Base-by-base conservation (phyloP, 345 rosid genomes). In the Schrenkiella parvula region DNA sequence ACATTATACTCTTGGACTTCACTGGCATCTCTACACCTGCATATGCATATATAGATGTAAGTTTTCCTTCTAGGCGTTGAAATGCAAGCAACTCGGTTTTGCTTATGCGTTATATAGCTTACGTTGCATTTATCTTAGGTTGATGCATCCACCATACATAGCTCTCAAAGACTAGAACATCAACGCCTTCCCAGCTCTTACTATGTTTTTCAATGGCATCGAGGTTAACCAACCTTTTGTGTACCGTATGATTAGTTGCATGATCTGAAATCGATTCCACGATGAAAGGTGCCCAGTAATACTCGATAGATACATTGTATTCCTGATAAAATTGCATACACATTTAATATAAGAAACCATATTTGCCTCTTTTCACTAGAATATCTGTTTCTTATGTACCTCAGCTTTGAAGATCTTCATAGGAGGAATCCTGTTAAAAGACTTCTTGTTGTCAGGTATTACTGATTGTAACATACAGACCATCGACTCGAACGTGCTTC, bases 61-160 rank as follows among this genome's bases (percentile, higher is more conserved):
- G 17, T 22, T 54, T 54, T 19, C 43, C 4, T 25, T 54, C 28
- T 29, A 62, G 15, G 22, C 38, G n/a, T 8, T 39, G 7, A 0
- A 28, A 60, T 26, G 34, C 58, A 54, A 21, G 50, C 2, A 53
- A 60, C 39, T 60, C 10, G 3, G 5, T 3, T 51, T 15, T 22
- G 10, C 21, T 58, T 21, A 28, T 17, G 31, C 3, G 17, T 35
- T 43, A 43, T 51, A n/a, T 14, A 44, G 65, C 91, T 82, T 79
- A 89, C 95, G 96, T 89, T 5, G 90, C 99, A 60, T 93, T 93
- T 75, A 91, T 88, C 48, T 68, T 68, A 31, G 97, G 96, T 48
- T 78, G 86, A 84, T 85, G 75, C 99, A 93, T 91, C 99, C 99
- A 93, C 99, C 97, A 93, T 0, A 91, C 89, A 25, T 93, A 91